Evolutionary conservation across 2,329 filamentous ascomycete genomes (phyloP).

Genomic region (Clarireedia sp.): DNA sequence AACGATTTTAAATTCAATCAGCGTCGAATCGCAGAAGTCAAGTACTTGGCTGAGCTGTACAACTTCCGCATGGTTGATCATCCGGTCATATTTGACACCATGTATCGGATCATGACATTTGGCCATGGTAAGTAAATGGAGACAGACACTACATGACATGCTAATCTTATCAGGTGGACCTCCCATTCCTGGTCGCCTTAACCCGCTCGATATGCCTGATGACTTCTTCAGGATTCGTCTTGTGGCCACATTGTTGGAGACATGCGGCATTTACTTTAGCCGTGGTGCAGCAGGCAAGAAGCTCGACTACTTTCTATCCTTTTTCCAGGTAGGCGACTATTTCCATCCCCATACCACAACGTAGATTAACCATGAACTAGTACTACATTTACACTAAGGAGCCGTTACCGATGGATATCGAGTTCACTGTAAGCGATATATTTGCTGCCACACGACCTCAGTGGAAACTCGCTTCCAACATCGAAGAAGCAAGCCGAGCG

Average conservation of each 20-base stretch:
- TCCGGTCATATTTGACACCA: constrained; percentile 85
- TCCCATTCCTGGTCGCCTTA: constrained; percentile 69
- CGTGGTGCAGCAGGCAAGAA: constrained; percentile 92
- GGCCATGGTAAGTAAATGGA: constrained; percentile 51
- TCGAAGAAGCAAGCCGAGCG: constrained; percentile 73
- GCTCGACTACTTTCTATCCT: constrained; percentile 92
- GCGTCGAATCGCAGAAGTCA: constrained; percentile 87
- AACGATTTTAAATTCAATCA: constrained; percentile 99
- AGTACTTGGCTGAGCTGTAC: constrained; percentile 93
- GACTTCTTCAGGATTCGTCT: constrained; percentile 95
- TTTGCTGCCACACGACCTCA: constrained; percentile 79
- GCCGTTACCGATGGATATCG: constrained; percentile 87
- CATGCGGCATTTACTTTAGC: constrained; percentile 93
- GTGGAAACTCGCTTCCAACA: constrained; percentile 76
- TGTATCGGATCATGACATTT: constrained; percentile 92
- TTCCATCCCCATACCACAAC: constrained; percentile 16
- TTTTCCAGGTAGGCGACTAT: constrained; percentile 60
- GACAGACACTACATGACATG: not conserved
- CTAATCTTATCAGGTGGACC: constrained; percentile 53
- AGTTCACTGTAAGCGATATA: constrained; percentile 91
- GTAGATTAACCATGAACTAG: constrained; percentile 33
- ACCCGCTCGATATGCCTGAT: constrained; percentile 76
- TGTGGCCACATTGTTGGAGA: constrained; percentile 83
- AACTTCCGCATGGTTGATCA: constrained; percentile 97
- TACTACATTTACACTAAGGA: constrained; percentile 94